A percentile compares a stretch with the other conserved stretches of the same genome.
These are phyloP conservation scores for Pseudonitzschia delicatissima DNA, from an alignment of 108 stramenopile genomes.

Conservation along the genomic window DNA sequence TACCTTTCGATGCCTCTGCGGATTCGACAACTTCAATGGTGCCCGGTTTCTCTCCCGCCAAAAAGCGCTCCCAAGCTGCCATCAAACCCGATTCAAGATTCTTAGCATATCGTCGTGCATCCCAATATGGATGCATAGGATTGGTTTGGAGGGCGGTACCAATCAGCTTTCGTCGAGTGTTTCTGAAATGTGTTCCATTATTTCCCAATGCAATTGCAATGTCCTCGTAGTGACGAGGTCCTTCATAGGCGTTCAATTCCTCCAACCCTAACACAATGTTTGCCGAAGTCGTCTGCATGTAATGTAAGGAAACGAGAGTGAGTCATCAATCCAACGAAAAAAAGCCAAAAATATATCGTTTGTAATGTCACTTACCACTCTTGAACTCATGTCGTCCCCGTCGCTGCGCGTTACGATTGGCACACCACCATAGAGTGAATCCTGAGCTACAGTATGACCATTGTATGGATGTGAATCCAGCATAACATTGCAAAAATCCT, in stretches of 20 bases:
- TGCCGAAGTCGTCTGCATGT: conserved; percentile 54
- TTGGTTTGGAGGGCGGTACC: conserved; percentile 68
- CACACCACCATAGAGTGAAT: conserved; percentile 79
- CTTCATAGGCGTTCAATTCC: conserved; percentile 73
- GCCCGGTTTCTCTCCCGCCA: conserved; percentile 43
- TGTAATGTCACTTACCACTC: conserved; percentile 36
- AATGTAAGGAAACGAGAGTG: neutral
- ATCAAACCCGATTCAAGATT: conserved; percentile 64
- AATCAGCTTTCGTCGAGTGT: conserved; percentile 52
- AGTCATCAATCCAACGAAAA: neutral
- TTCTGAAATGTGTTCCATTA: conserved; percentile 42
- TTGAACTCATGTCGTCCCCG: conserved; percentile 78
- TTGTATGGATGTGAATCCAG: conserved; percentile 85
- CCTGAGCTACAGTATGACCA: conserved; percentile 85
- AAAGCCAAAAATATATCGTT: neutral
- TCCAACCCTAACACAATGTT: conserved; percentile 75
- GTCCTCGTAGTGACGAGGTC: conserved; percentile 57
- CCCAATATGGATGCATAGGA: conserved; percentile 89
- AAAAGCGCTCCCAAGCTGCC: conserved; percentile 60
- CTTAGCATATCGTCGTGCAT: conserved; percentile 75
- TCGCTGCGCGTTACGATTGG: conserved; percentile 83
- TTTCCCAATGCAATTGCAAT: conserved; percentile 70
- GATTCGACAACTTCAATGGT: conserved; percentile 57
- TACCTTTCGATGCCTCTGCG: conserved; percentile 36
- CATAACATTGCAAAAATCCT: conserved; percentile 82